Evolutionary conservation across 192 early-diverging fungal species (phyloP).

Genomic region (Podila horticola): DNA sequence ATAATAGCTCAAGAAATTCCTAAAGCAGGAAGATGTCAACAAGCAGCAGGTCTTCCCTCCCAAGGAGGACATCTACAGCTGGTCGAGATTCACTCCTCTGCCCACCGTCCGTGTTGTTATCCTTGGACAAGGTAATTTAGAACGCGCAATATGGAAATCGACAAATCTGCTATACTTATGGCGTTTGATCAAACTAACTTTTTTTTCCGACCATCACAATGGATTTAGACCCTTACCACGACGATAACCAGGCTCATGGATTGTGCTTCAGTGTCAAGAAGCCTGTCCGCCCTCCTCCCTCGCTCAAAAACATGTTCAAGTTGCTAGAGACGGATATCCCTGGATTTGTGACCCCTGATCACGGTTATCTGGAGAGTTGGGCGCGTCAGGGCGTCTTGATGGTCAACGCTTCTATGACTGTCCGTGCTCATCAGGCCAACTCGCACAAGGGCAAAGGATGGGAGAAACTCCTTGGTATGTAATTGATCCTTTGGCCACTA

Average conservation of each 20-base stretch:
- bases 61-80: constrained; percentile 80
- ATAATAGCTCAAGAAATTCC: constrained; percentile 73
- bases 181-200: no score
- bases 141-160: no score
- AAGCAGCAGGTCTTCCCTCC: constrained; percentile 78
- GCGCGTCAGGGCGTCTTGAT: constrained; percentile 88
- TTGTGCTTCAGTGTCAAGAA: constrained; percentile 91
- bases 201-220: not conserved
- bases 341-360: constrained; percentile 73
- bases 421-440: constrained; percentile 79
- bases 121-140: constrained; percentile 83
- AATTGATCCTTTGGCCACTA: constrained; percentile 53
- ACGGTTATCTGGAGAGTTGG: constrained; percentile 88
- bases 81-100: constrained; percentile 81
- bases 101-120: constrained; percentile 86
- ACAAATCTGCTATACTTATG: no score
- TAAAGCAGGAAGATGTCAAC: constrained; percentile 63
- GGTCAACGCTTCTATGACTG: constrained; percentile 90
- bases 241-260: constrained; percentile 84
- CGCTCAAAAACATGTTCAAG: constrained; percentile 92
- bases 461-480: constrained; percentile 68
- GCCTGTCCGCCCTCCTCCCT: constrained; percentile 82
- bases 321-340: constrained; percentile 79
- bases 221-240: constrained; percentile 76
- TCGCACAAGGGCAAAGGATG: constrained; percentile 88